Evolutionary conservation across 2,329 filamentous ascomycete genomes (phyloP).

Genomic region (Colletotrichum zoysiae): DNA sequence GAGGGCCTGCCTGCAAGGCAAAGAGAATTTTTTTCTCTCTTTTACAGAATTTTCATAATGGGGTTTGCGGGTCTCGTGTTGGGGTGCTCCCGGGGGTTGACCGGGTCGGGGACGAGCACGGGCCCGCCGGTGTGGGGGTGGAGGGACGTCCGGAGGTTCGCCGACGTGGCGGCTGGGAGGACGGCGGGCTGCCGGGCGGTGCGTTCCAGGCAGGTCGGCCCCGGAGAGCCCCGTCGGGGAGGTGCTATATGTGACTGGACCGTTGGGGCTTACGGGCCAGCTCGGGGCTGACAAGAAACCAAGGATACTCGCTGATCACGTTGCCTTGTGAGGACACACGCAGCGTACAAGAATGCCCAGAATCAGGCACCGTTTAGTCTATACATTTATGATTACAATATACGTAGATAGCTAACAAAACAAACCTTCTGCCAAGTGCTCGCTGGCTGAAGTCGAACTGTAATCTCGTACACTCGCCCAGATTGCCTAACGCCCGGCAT

Average conservation of each 20-base stretch:
- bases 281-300: background rate
- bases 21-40: background rate
- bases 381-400: slow-evolving; percentile 3
- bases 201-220: too few species aligned
- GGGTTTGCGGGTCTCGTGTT: background rate
- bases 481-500: background rate
- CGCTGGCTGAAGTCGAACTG: background rate
- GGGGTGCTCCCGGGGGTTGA: background rate
- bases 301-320: background rate
- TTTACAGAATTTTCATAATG: slow-evolving; percentile 10
- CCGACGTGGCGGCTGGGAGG: background rate
- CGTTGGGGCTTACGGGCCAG: too few species aligned
- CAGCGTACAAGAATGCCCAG: background rate
- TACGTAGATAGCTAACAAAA: background rate
- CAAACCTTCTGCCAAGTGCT: background rate
- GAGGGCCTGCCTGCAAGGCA: too few species aligned
- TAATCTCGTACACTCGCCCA: background rate
- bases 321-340: background rate
- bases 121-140: background rate
- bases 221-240: too few species aligned
- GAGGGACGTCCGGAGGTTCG: background rate
- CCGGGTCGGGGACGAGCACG: slow-evolving; percentile 11
- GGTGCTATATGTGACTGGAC: too few species aligned
- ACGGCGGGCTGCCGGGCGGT: too few species aligned
- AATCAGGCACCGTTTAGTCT: background rate